Evolutionary conservation across 1,284 basidiomycete species (phyloP), one percentile per base, ranked within the genome.

Genomic region (Ganoderma meredithae): DNA sequence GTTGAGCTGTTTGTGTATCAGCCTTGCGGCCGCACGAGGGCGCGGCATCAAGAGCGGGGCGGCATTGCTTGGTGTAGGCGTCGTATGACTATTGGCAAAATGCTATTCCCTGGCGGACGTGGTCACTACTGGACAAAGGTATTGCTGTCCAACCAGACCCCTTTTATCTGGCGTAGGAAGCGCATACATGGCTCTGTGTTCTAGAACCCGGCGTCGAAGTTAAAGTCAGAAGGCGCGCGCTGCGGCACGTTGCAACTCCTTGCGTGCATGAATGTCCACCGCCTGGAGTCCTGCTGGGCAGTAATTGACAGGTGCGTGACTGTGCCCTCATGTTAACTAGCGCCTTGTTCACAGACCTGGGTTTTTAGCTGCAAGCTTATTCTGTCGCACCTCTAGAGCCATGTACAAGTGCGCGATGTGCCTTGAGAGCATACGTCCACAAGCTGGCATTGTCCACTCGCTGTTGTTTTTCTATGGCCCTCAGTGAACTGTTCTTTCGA

Each of bases 1-100:
- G 64, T 78, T 95, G 58, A 95, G 93, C 76, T 94, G 92, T 75
- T 82, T 94, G 53, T 88, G 85, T 10, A 94, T 95, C 69, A 91
- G 92, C 74, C 80, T 93, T 40, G 86, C 86, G 49, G 93, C 92
- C 65, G 88, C 91, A 40, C 83, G 88, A 67, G 87, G 89, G 22
- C 83, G 90, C 73, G 90, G 88, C 22, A 84, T 92, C 72, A 90
- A 85, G 77, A 84, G 83, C 67, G 83, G 86, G 52, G 88, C 88
- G 44, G 85, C 87, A 56, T 81, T 92, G 52, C 82, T 93, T 44
- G 90, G 90, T 19, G 89, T 91, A 56, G 86, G 76, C 36, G 72
- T 76, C 40, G 77, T 76, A 41, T 77, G 70, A 71, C 58, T 27
- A n/a, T 39, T 39, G 19, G 19, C 8, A 33, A 7, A 58, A 58